Base-by-base conservation (phyloP, 2,329 filamentous ascomycete species). In the Ceratocystis huliohia region DNA sequence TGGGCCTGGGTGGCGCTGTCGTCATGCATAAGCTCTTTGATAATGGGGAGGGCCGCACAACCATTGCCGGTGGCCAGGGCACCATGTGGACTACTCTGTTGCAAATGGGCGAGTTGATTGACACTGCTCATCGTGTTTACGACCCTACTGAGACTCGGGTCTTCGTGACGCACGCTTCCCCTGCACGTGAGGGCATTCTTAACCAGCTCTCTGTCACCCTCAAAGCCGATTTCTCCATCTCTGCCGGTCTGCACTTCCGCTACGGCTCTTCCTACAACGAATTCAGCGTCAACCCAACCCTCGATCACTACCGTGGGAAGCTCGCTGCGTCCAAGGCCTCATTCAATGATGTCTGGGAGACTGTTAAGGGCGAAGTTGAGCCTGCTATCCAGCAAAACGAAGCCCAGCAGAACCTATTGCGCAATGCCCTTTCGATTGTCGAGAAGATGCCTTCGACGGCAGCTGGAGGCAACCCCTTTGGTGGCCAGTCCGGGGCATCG, bases 1-100 rank as follows among this genome's bases (percentile, higher is more conserved):
- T 99, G 37, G 94, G 94, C 69, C 82, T 99, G 44, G 94, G 94
- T 70, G 94, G 94, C 72, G 94, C 94, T 5, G 93, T 99, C 4
- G 94, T 99, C 68, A 99, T 99, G 91, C 94, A 99, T 82, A 99
- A 99, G 82, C 84, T 99, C 20, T 99, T 99, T 73, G 94, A 99
- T 76, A 99, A 99, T 71, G 94, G 94, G 65, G 94, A 99, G 74
- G 94, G 94, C 68, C 87, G 93, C 76, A 99, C 94, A 63, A 99
- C 95, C 1, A 99, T 99, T 76, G 94, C 94, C 25, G 94, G 94
- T 74, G 94, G 94, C 22, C 94, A 99, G 76, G 94, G 94, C 69
- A 99, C 94, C 59, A 99, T 99, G 94, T 99, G 94, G 94, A 99
- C 94, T 6, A 99, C 94, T 5, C 80, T 99, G 37, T 78, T 99